These are phyloP conservation scores for Lophiostoma macrostomum DNA, from an alignment of 495 filamentous ascomycete species.

Conservation along the genomic window DNA sequence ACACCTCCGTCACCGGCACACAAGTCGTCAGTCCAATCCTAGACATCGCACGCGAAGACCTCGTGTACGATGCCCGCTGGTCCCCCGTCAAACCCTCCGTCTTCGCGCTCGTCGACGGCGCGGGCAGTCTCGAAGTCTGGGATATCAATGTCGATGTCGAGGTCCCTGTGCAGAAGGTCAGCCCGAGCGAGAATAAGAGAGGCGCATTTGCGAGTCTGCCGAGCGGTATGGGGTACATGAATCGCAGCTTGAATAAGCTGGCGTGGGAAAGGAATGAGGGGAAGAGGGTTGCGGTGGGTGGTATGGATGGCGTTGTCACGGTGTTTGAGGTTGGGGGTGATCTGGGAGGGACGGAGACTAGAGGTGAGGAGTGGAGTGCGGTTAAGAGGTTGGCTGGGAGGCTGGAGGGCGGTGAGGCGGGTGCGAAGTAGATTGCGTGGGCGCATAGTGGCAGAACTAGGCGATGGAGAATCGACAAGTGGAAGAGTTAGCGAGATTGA, in stretches of 20 bases:
- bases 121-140: conserved; percentile 92
- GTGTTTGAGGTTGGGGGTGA: conserved; percentile 92
- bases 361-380: conserved; percentile 83
- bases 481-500: no score
- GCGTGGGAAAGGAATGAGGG: conserved; percentile 92
- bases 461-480: no score
- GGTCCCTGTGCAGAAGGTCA: conserved; percentile 75
- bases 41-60: conserved; percentile 87
- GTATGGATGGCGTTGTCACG: conserved; percentile 82
- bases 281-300: conserved; percentile 78
- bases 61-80: conserved; percentile 95
- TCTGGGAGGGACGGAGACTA: conserved; percentile 74
- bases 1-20: conserved; percentile 38
- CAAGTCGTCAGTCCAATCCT: conserved; percentile 66
- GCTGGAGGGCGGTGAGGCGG: conserved; percentile 48
- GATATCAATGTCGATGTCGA: conserved; percentile 90
- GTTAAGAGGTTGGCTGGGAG: conserved; percentile 81
- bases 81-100: conserved; percentile 87
- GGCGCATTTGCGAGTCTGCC: conserved; percentile 49
- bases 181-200: conserved; percentile 59
- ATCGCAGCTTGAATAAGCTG: conserved; percentile 83
- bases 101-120: conserved; percentile 90
- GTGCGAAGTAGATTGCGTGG: no score
- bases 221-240: conserved; percentile 50
- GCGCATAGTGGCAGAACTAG: no score